Evolutionary conservation across 495 filamentous ascomycete genomes (phyloP).

Genomic region (Talaromyces stipitatus): DNA sequence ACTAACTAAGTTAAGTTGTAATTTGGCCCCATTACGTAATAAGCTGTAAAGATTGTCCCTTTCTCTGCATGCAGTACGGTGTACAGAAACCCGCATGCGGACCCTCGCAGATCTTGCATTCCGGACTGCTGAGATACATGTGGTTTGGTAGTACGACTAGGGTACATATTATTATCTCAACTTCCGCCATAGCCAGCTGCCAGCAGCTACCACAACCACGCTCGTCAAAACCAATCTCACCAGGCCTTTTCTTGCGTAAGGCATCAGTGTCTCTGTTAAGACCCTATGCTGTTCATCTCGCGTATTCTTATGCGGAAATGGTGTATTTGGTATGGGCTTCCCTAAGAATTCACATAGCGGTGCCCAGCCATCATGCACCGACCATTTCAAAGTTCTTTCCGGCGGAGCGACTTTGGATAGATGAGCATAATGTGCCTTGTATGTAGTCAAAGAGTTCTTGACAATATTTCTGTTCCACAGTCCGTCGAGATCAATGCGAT

Average conservation of each 20-base stretch:
- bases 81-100: too few species aligned
- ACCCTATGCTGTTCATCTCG: not conserved
- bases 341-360: conserved; percentile 35
- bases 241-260: not conserved
- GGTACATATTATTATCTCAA: not conserved
- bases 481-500: conserved; percentile 9
- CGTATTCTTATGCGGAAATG: conserved; percentile 8
- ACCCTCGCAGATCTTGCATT: too few species aligned
- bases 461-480: conserved; percentile 6
- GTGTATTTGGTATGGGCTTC: conserved; percentile 7
- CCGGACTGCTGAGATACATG: too few species aligned
- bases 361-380: conserved; percentile 39
- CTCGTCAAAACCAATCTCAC: not conserved
- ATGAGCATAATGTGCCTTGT: conserved; percentile 26
- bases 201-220: not conserved
- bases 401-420: conserved; percentile 21
- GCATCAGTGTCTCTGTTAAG: not conserved
- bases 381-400: conserved; percentile 30
- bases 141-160: too few species aligned
- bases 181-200: not conserved
- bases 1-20: too few species aligned
- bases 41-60: too few species aligned
- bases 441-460: not conserved
- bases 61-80: too few species aligned
- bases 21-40: too few species aligned